phyloP scores from a whole-genome alignment of 768 basidiomycete species.

The Boletus edulis region DNA sequence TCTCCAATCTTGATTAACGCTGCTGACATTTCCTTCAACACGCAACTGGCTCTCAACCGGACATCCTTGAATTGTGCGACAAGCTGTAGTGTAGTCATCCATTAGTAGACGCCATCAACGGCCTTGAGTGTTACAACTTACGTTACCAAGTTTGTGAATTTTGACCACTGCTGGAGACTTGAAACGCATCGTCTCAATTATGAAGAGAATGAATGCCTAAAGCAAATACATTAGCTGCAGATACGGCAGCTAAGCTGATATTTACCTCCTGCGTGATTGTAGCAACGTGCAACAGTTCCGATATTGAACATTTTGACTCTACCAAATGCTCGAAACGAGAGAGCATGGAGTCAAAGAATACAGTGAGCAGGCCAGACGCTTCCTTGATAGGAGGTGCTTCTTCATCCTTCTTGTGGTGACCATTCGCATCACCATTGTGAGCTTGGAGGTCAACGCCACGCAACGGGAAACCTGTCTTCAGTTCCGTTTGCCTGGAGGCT shows the following conservation, averaged over 20 bases:
- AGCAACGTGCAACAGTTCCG: conserved; percentile 68
- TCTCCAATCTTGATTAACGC: conserved; percentile 51
- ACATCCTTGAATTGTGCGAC: conserved; percentile 64
- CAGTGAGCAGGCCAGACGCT: conserved; percentile 49
- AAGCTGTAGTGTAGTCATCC: conserved; percentile 43
- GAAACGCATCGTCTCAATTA: conserved; percentile 71
- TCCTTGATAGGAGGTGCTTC: conserved; percentile 66
- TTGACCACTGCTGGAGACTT: conserved; percentile 68
- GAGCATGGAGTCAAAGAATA: conserved; percentile 64
- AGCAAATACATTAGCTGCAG: background rate
- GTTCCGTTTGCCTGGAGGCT: conserved; percentile 67
- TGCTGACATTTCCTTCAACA: conserved; percentile 58
- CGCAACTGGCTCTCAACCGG: conserved; percentile 48
- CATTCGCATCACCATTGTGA: conserved; percentile 33
- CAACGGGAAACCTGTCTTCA: conserved; percentile 66
- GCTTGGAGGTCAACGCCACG: conserved; percentile 55
- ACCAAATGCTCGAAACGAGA: conserved; percentile 47
- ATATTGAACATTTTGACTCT: conserved; percentile 39
- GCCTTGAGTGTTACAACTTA: conserved; percentile 34
- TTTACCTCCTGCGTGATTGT: conserved; percentile 72
- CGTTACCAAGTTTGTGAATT: conserved; percentile 68
- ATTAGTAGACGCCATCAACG: background rate
- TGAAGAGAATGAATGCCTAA: conserved; percentile 72
- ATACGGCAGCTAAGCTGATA: background rate
- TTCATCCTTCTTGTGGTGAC: conserved; percentile 64